Base-by-base conservation (phyloP, 495 filamentous ascomycete genomes). In the Aspergillus cristatus region DNA sequence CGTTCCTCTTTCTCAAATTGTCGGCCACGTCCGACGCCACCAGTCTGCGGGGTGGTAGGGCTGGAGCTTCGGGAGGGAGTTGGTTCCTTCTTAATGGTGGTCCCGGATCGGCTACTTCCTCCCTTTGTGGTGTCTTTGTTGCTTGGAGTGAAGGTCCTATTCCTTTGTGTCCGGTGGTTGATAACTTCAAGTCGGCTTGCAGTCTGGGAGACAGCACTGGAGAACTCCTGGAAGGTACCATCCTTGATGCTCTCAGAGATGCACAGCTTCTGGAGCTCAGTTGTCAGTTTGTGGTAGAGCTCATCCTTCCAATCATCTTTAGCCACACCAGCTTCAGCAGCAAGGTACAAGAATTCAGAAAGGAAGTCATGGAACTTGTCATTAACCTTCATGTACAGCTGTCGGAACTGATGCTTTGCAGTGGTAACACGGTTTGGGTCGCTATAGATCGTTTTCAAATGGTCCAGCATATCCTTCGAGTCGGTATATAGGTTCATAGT, bases 241-340 rank as follows among this genome's bases (percentile, higher is more conserved):
- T 34, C 16, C 6, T 35, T 14, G 17, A 33, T 13, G 3, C 1
- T 2, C 12, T 24, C 11, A 13, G 16, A 8, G 1, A 41, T 35
- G 1, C 25, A 1, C 10, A 26, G 17, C 5, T 28, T 7, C 18
- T 42, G 11, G 8, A 42, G 24, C 6, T 30, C n/a, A 18, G 16
- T 20, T 6, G 31, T 42, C 1, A 42, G n/a, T 7, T 28, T 25
- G 7, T 32, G 22, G 20, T 36, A 37, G 7, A 42, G 16, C 22
- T 36, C 24, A 1, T 31, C 33, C 15, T 43, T 43, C 41, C 22
- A 43, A 2, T 32, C 13, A 1, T 14, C 22, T 11, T 18, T 12
- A 3, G 26, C 20, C 6, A 39, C 5, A 3, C 20, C n/a, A n/a
- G n/a, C n/a, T n/a, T n/a, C n/a, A n/a, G n/a, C n/a, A n/a, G n/a